These are phyloP conservation scores for Aspergillus floridensis DNA, from an alignment of 2,329 filamentous ascomycete species.

Conservation along the genomic window DNA sequence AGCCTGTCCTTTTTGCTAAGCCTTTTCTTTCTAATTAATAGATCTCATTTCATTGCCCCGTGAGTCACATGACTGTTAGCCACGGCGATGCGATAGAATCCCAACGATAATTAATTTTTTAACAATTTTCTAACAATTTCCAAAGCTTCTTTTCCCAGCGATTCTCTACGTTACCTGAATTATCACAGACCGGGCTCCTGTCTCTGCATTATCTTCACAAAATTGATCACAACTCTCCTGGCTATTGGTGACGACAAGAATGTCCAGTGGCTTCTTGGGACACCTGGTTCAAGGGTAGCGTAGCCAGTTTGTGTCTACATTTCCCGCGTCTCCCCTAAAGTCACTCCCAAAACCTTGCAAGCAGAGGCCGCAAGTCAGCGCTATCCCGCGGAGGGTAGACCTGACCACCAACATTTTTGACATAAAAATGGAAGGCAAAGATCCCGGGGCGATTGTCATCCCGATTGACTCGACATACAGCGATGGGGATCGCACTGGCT, in stretches of 20 bases:
- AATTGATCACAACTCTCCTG: too few relatives aligned
- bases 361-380: too few relatives aligned
- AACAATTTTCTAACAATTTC: not conserved
- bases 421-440: not conserved
- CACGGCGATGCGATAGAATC: not conserved
- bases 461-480: constrained; percentile 35
- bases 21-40: not conserved
- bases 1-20: too few relatives aligned
- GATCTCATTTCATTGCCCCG: not conserved
- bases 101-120: not conserved
- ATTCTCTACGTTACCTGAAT: not conserved
- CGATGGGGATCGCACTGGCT: constrained; percentile 38
- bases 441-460: constrained; percentile 25
- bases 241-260: not conserved
- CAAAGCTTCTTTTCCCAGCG: not conserved
- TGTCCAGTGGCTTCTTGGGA: not conserved
- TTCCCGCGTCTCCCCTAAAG: not conserved
- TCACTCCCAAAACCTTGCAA: too few relatives aligned
- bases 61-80: constrained; percentile 8
- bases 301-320: not conserved
- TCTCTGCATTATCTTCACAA: not conserved
- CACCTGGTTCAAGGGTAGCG: not conserved
- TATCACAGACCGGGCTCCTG: not conserved
- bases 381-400: too few relatives aligned
- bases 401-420: constrained; percentile 3